Evolutionary conservation across 345 rosid genomes (phyloP).

Genomic region (Cardamine occulta): DNA sequence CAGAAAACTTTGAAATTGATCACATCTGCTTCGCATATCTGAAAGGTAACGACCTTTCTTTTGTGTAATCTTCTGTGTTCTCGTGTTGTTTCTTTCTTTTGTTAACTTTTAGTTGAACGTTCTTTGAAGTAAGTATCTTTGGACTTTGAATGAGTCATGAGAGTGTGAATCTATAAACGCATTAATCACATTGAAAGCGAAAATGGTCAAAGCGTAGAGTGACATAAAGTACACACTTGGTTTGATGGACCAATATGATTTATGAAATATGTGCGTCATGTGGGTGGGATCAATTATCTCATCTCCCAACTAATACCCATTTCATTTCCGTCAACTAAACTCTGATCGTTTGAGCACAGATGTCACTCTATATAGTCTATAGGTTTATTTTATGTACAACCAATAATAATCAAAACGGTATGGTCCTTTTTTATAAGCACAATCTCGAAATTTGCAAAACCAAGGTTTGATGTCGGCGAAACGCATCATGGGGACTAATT

Average conservation of each 20-base stretch:
- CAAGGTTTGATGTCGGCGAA: slow-evolving; percentile 39
- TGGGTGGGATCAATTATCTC: slow-evolving; percentile 27
- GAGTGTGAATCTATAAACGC: slow-evolving; percentile 32
- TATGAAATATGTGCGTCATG: slow-evolving; percentile 25
- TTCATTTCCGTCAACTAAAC: slow-evolving; percentile 29
- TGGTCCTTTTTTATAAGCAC: not conserved
- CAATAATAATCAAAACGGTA: not conserved
- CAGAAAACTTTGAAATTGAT: slow-evolving; percentile 62
- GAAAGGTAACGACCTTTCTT: slow-evolving; percentile 26
- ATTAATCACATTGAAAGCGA: slow-evolving; percentile 21
- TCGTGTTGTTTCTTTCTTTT: slow-evolving; percentile 10
- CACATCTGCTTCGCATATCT: not conserved
- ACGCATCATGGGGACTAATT: slow-evolving; percentile 12
- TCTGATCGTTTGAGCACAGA: slow-evolving; percentile 9
- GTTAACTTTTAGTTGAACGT: slow-evolving; percentile 15
- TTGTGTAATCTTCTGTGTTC: not conserved
- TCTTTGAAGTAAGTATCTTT: slow-evolving; percentile 27
- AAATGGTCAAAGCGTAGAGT: slow-evolving; percentile 33
- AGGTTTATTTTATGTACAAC: not conserved
- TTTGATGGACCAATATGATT: slow-evolving; percentile 20
- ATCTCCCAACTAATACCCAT: slow-evolving; percentile 38
- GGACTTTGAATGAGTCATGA: slow-evolving; percentile 23
- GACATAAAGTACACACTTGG: slow-evolving; percentile 31
- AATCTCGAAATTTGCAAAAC: slow-evolving; percentile 32
- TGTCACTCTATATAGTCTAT: slow-evolving; percentile 22